Evolutionary conservation across 345 rosid genomes (phyloP), one percentile per base, ranked within the genome.

Genomic region (Sonneratia alba): DNA sequence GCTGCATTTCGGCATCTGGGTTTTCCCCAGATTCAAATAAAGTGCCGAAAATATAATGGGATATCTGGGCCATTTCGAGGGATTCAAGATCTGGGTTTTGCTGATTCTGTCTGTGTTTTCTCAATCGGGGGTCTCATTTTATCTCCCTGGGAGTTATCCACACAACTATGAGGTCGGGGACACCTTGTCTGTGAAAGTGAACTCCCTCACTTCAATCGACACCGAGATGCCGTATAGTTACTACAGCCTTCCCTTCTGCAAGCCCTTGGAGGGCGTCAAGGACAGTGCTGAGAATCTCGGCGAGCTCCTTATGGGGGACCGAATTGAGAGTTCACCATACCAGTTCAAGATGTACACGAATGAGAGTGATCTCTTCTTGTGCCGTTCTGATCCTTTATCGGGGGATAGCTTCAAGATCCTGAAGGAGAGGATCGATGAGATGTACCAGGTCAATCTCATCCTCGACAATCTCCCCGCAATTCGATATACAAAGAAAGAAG

Each of bases 201-300:
- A 91, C 81, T 91, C 97, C 1, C 84, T 91, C 72, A 91, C 96
- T 71, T 91, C 97, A 0, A 89, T 91, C 47, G 91, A 88, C 56
- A 91, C 97, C 4, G 97, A 91, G 76, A 77, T 91, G 83, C 97
- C 97, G 0, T 91, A 83, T 77, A 89, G 85, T 67, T 91, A 91
- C 78, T 91, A 89, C 73, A 91, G 97, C 67, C 70, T 91, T 49
- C 97, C 97, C 24, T 91, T 89, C 70, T 91, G 96, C 57, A 68
- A 79, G 69, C 97, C 97, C 38, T 0, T 22, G 8, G 96, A 82
- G 34, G 96, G 97, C n/a, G 84, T 91, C 24, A 91, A 87, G 73
- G 96, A 91, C 79, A 88, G 93, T 69, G 95, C 93, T 27, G 97
- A 91, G 85, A 91, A 91, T 81, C 83, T 91, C 7, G 97, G 96